Percentiles rank a stretch among this genome's conserved stretches.
phyloP scores from a whole-genome alignment of 2,329 filamentous ascomycete genomes.

The Sclerotinia subarctica region DNA sequence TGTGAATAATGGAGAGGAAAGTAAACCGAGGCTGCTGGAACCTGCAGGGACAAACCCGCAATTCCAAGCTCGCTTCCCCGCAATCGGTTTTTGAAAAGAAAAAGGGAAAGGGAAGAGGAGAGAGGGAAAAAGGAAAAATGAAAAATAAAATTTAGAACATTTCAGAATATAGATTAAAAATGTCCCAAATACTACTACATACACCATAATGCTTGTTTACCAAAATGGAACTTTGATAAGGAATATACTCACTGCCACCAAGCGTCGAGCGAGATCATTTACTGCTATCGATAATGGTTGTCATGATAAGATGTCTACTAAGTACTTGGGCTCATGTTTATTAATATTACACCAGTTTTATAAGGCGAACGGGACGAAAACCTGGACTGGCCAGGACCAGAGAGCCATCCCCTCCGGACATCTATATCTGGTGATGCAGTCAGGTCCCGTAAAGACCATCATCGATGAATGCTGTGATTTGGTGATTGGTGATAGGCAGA shows the following conservation, averaged over 20 bases:
- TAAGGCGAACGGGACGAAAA: not conserved
- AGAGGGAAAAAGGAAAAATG: not conserved
- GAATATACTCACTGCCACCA: not conserved
- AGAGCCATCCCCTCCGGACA: not conserved
- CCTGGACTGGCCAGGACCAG: not conserved
- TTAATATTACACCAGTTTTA: not conserved
- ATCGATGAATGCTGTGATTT: not conserved
- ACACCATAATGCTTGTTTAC: not conserved
- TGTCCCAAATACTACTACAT: not conserved
- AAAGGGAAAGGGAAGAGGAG: not conserved
- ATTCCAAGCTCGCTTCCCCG: conserved; percentile 18
- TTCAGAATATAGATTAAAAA: not conserved
- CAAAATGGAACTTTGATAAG: not conserved
- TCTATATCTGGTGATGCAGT: not conserved
- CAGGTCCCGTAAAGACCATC: not conserved
- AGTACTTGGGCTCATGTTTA: not conserved
- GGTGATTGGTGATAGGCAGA: not conserved
- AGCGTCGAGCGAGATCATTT: not conserved
- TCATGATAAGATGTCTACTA: not conserved
- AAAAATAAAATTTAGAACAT: no score
- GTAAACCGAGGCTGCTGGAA: conserved; percentile 19
- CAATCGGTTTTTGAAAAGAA: conserved; percentile 4
- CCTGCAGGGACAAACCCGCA: conserved; percentile 15
- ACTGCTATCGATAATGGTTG: not conserved
- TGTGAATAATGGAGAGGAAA: conserved; percentile 14